Percentiles rank a stretch among this genome's conserved stretches.
Conservation (phyloP, 2,329 filamentous ascomycete genomes). For the Ascochyta fabae region DNA sequence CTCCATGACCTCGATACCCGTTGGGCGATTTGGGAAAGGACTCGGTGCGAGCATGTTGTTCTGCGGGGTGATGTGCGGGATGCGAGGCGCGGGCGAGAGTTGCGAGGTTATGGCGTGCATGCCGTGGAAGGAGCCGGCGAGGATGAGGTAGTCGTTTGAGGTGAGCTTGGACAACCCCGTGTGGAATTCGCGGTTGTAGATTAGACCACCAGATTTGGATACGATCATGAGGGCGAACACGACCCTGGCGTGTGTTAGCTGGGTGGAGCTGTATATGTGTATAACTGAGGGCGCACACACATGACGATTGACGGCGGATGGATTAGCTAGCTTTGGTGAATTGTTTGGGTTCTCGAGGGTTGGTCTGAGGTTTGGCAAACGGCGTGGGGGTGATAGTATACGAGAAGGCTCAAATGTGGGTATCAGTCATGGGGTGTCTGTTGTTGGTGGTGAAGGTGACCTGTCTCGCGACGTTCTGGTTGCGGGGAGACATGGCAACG, state of each 20-base stretch:
- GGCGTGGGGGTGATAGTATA: too few relatives aligned
- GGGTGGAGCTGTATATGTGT: background rate
- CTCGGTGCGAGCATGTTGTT: conserved; percentile 25
- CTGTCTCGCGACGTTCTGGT: conserved; percentile 3
- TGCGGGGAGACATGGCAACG: conserved; percentile 10
- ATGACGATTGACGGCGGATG: conserved; percentile 14
- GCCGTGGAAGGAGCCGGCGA: conserved; percentile 95
- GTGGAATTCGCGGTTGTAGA: conserved; percentile 95
- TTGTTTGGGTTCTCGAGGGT: too few relatives aligned
- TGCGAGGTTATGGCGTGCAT: conserved; percentile 68
- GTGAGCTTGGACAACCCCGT: conserved; percentile 85
- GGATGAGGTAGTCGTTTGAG: conserved; percentile 95
- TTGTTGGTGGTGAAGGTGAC: conserved; percentile 7
- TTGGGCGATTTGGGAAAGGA: conserved; percentile 55
- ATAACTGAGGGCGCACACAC: conserved; percentile 4
- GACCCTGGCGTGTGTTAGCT: conserved; percentile 67
- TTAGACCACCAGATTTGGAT: conserved; percentile 95
- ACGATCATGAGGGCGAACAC: conserved; percentile 96
- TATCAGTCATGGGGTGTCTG: background rate
- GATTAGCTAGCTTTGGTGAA: too few relatives aligned
- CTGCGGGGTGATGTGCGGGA: conserved; percentile 30
- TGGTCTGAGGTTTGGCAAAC: too few relatives aligned
- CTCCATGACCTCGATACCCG: conserved; percentile 91
- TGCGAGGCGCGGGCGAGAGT: conserved; percentile 46
- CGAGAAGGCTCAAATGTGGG: background rate